Conservation (phyloP, 2,329 filamentous ascomycete genomes). For the Penicillium corylophilum region DNA sequence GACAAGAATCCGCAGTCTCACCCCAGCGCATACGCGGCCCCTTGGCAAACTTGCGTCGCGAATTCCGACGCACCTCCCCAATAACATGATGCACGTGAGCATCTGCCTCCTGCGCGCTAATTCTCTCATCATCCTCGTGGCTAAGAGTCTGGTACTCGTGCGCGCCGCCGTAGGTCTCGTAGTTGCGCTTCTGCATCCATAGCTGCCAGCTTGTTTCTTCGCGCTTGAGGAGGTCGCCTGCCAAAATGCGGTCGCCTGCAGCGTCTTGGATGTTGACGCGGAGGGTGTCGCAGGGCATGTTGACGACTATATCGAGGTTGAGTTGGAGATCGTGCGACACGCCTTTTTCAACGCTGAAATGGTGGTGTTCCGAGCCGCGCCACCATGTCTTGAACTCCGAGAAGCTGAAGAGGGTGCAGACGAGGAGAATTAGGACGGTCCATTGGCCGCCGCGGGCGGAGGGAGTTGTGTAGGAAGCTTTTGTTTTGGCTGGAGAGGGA, state of each 20-base stretch:
- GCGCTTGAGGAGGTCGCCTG: slow-evolving; percentile 68
- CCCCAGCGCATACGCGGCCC: slow-evolving; percentile 65
- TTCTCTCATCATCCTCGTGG: slow-evolving; percentile 61
- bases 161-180: slow-evolving; percentile 56
- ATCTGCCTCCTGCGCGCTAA: slow-evolving; percentile 58
- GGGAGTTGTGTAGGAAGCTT: slow-evolving; percentile 83
- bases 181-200: slow-evolving; percentile 71
- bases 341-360: slow-evolving; percentile 90
- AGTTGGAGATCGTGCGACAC: slow-evolving; percentile 85
- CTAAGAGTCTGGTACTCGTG: slow-evolving; percentile 56
- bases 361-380: slow-evolving; percentile 77
- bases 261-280: slow-evolving; percentile 97
- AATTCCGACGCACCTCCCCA: slow-evolving; percentile 66
- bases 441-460: slow-evolving; percentile 88
- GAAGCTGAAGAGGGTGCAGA: slow-evolving; percentile 73
- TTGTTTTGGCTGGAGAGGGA: slow-evolving; percentile 75
- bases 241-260: slow-evolving; percentile 85
- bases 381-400: slow-evolving; percentile 82
- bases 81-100: slow-evolving; percentile 92
- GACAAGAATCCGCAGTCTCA: slow-evolving; percentile 70
- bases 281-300: slow-evolving; percentile 84
- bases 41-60: slow-evolving; percentile 65
- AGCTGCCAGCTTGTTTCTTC: slow-evolving; percentile 78
- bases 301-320: slow-evolving; percentile 90
- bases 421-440: slow-evolving; percentile 76